These are phyloP conservation scores for Capsicum rhomboideum DNA, from an alignment of 257 asterid species.

Conservation along the genomic window DNA sequence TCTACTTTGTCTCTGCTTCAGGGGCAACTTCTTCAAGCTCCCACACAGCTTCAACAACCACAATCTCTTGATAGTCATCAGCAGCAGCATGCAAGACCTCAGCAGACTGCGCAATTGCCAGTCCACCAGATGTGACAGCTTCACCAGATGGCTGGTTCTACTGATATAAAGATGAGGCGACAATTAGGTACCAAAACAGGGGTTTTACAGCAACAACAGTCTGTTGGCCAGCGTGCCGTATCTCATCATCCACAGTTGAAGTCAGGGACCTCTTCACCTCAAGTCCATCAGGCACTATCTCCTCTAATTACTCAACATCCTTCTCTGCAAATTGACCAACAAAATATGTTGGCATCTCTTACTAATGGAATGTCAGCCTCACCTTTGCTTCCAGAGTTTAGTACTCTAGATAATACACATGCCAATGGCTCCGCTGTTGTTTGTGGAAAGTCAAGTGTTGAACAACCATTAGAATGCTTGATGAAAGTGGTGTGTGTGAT, in stretches of 20 bases:
- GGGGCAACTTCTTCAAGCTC: slow-evolving; percentile 70
- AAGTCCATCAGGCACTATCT: too few relatives aligned
- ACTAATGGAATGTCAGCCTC: slow-evolving; percentile 95
- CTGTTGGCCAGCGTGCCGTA: too few relatives aligned
- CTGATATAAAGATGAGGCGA: slow-evolving; percentile 69
- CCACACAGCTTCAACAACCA: slow-evolving; percentile 63
- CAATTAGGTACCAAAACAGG: too few relatives aligned
- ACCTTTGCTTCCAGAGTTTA: slow-evolving; percentile 80
- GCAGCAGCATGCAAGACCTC: slow-evolving; percentile 49
- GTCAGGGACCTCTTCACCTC: too few relatives aligned
- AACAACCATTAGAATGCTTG: slow-evolving; percentile 76
- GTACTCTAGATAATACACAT: slow-evolving; percentile 67
- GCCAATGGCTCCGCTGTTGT: slow-evolving; percentile 52
- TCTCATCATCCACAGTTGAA: too few relatives aligned
- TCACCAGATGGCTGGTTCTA: slow-evolving; percentile 58
- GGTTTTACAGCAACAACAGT: too few relatives aligned
- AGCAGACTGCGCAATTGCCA: slow-evolving; percentile 38
- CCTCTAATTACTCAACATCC: too few relatives aligned
- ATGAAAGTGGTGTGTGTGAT: slow-evolving; percentile 50
- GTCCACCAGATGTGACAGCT: slow-evolving; percentile 52
- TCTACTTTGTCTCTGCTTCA: slow-evolving; percentile 50
- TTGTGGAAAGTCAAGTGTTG: slow-evolving; percentile 52
- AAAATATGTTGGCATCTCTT: too few relatives aligned
- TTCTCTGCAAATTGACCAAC: too few relatives aligned
- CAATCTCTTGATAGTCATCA: slow-evolving; percentile 76